A percentile compares a stretch with the other conserved stretches of the same genome.
phyloP scores from a whole-genome alignment of 192 early-diverging fungal genomes.

The Mortierella antarctica region DNA sequence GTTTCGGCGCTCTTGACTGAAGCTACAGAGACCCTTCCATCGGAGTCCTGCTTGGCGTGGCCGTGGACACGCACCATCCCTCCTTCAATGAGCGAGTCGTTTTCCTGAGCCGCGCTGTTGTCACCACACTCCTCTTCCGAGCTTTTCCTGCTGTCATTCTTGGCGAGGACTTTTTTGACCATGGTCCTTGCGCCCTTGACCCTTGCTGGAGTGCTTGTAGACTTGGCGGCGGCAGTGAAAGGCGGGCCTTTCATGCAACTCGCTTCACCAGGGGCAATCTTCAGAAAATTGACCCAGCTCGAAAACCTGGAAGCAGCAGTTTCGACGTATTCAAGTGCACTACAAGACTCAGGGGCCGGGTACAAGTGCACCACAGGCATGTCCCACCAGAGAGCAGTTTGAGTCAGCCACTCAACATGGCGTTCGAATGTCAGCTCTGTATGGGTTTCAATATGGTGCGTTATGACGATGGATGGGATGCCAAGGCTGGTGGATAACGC shows the following conservation, averaged over 20 bases:
- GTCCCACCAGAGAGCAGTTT: slow-evolving; percentile 52
- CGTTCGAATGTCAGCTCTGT: slow-evolving; percentile 49
- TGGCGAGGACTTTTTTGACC: neutral
- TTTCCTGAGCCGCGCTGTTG: neutral
- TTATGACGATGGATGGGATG: slow-evolving; percentile 31
- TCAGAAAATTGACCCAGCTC: slow-evolving; percentile 53
- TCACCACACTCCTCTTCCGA: neutral
- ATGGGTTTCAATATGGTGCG: slow-evolving; percentile 42
- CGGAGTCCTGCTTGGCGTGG: neutral
- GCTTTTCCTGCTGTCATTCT: slow-evolving; percentile 7
- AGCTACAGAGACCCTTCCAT: neutral
- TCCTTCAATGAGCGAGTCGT: slow-evolving; percentile 10
- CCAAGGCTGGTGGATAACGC: neutral
- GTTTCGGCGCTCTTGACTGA: neutral
- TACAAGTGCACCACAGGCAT: slow-evolving; percentile 50
- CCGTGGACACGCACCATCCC: slow-evolving; percentile 16
- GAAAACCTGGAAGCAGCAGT: slow-evolving; percentile 32
- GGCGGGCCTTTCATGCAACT: slow-evolving; percentile 6
- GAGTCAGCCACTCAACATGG: slow-evolving; percentile 49
- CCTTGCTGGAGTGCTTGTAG: slow-evolving; percentile 11
- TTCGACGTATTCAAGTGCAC: slow-evolving; percentile 24
- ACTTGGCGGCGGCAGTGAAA: slow-evolving; percentile 3
- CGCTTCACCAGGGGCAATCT: slow-evolving; percentile 26
- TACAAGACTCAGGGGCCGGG: slow-evolving; percentile 17
- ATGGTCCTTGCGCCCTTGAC: neutral